phyloP scores from a whole-genome alignment of 176 grass and related monocot genomes.

The Olyra latifolia region DNA sequence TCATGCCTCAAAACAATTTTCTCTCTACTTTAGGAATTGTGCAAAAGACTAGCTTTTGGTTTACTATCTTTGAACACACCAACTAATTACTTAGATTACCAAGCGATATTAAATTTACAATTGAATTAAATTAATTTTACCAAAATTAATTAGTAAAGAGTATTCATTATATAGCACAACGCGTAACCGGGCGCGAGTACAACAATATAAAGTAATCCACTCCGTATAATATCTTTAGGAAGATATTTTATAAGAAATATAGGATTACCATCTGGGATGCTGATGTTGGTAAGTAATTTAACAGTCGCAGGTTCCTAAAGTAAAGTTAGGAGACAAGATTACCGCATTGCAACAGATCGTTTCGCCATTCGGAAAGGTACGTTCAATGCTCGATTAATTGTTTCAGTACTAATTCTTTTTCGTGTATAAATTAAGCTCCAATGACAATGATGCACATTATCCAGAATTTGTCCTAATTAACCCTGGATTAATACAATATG shows the following conservation, averaged over 20 bases:
- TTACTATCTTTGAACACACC: background rate
- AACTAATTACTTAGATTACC: background rate
- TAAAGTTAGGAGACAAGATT: conserved; percentile 84
- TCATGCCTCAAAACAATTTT: background rate
- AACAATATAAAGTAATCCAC: background rate
- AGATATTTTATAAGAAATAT: background rate
- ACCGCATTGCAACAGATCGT: conserved; percentile 89
- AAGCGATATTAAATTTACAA: background rate
- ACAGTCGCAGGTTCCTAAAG: conserved; percentile 69
- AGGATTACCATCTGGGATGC: background rate
- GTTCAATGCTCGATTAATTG: background rate
- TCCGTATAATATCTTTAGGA: too few species aligned
- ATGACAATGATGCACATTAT: background rate
- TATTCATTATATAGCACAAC: background rate
- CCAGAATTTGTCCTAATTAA: background rate
- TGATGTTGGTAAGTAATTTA: background rate
- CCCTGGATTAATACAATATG: background rate
- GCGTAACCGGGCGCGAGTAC: background rate
- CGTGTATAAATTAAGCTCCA: background rate
- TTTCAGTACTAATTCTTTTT: background rate
- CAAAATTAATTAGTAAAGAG: too few species aligned
- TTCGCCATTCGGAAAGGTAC: conserved; percentile 94
- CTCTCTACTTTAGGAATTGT: too few species aligned
- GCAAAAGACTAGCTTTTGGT: background rate
- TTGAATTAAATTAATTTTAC: background rate